Conservation (phyloP, 1,284 basidiomycete species). For the Filobasidium uniguttulatum region DNA sequence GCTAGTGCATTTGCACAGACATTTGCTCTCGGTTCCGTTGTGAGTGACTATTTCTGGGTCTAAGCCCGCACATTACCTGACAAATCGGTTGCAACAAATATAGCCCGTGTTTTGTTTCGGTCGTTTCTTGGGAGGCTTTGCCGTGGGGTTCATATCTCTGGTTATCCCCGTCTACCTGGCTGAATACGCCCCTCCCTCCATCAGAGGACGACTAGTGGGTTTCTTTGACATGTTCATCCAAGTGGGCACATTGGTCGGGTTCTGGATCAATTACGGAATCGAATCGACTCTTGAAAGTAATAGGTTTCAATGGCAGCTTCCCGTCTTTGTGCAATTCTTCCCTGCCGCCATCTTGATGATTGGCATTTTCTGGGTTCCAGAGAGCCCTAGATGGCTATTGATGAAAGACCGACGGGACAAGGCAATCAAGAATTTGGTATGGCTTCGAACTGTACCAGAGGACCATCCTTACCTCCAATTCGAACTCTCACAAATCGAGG, state of each 20-base stretch:
- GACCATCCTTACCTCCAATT: conserved; percentile 43
- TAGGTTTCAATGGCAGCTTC: conserved; percentile 12
- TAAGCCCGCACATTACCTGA: conserved; percentile 23
- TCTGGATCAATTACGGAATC: conserved; percentile 24
- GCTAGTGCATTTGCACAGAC: conserved; percentile 50
- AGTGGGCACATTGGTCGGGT: conserved; percentile 30
- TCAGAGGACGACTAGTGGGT: conserved; percentile 43
- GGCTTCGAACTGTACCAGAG: conserved; percentile 46
- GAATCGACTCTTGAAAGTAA: conserved; percentile 6
- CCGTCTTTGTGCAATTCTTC: conserved; percentile 14
- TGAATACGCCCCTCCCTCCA: conserved; percentile 37
- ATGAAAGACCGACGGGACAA: conserved; percentile 43
- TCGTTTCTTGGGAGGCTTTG: conserved; percentile 31
- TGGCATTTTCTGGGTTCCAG: conserved; percentile 44
- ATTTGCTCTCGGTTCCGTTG: conserved; percentile 9
- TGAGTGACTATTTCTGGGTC: conserved; percentile 16
- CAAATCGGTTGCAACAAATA: conserved; percentile 27
- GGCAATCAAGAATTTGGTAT: conserved; percentile 41
- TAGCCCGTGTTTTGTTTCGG: conserved; percentile 40
- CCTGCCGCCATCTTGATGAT: conserved; percentile 35
- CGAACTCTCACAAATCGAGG: conserved; percentile 40
- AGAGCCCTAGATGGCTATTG: conserved; percentile 51
- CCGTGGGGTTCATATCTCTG: conserved; percentile 13
- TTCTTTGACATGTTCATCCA: conserved; percentile 69
- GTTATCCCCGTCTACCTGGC: conserved; percentile 35